Conservation (phyloP, 768 basidiomycete genomes). For the Serendipita indica region DNA sequence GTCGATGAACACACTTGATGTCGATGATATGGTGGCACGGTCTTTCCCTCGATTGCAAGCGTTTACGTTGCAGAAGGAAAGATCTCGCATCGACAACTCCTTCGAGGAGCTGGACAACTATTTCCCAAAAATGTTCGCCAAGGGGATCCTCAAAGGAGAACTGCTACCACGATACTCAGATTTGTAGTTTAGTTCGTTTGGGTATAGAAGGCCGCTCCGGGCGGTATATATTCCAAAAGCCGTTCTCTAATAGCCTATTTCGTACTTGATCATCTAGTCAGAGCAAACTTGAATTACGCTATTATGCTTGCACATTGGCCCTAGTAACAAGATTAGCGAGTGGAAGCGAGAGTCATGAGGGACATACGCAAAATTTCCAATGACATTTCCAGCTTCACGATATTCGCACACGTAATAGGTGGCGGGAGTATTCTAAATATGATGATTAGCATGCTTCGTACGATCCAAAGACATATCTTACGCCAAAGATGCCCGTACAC, state of each 20-base stretch:
- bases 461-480: slow-evolving; percentile 23
- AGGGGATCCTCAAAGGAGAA: too few species aligned
- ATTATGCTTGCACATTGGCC: slow-evolving; percentile 12
- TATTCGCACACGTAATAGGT: slow-evolving; percentile 60
- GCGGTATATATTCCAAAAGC: background rate
- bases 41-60: too few species aligned
- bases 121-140: too few species aligned
- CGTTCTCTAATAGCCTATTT: background rate
- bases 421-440: slow-evolving; percentile 21
- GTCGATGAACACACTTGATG: too few species aligned
- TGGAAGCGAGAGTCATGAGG: background rate
- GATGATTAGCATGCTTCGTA: background rate
- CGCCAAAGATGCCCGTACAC: slow-evolving; percentile 44
- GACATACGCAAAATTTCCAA: slow-evolving; percentile 45
- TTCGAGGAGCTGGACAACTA: too few species aligned
- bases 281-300: background rate
- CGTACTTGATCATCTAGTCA: background rate
- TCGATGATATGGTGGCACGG: too few species aligned
- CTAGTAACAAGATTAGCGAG: background rate
- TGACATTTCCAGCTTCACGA: slow-evolving; percentile 45
- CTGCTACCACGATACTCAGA: too few species aligned
- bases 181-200: too few species aligned
- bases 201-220: background rate
- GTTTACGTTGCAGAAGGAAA: too few species aligned
- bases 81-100: too few species aligned